These are phyloP conservation scores for Pseudogymnoascus sp. DNA, from an alignment of 2,329 filamentous ascomycete genomes.

Conservation along the genomic window DNA sequence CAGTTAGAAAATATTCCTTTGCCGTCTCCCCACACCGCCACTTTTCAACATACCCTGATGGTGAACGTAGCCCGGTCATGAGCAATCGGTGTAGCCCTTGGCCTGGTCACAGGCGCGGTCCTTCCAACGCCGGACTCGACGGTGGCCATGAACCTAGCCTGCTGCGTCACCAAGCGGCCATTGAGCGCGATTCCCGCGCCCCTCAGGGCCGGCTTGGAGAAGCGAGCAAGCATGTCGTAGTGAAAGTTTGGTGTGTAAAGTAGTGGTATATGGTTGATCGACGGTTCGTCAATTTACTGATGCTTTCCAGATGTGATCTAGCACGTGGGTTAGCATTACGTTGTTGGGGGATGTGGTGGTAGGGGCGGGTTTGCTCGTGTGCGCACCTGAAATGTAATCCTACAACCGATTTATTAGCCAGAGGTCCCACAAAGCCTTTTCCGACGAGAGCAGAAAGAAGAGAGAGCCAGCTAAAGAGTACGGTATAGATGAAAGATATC, in stretches of 20 bases:
- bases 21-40: neutral
- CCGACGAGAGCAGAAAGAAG: constrained; percentile 3
- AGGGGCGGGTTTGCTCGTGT: constrained; percentile 12
- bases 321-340: constrained; percentile 14
- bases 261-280: constrained; percentile 13
- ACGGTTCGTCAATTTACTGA: constrained; percentile 29
- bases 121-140: constrained; percentile 59
- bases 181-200: constrained; percentile 25
- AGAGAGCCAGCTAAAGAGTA: neutral
- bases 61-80: constrained; percentile 85
- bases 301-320: constrained; percentile 37
- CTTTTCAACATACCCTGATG: constrained; percentile 60
- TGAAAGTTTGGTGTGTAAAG: constrained; percentile 16
- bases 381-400: constrained; percentile 70
- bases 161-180: constrained; percentile 22
- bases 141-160: constrained; percentile 51
- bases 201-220: constrained; percentile 43
- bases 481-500: neutral
- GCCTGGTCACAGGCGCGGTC: constrained; percentile 50
- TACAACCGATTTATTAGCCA: constrained; percentile 25
- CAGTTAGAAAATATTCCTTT: constrained; percentile 19
- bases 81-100: constrained; percentile 57
- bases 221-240: constrained; percentile 51
- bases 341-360: constrained; percentile 16
- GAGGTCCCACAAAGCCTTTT: constrained; percentile 1